Base-by-base conservation (phyloP, 495 filamentous ascomycete species). In the Pyrenula massariospora region DNA sequence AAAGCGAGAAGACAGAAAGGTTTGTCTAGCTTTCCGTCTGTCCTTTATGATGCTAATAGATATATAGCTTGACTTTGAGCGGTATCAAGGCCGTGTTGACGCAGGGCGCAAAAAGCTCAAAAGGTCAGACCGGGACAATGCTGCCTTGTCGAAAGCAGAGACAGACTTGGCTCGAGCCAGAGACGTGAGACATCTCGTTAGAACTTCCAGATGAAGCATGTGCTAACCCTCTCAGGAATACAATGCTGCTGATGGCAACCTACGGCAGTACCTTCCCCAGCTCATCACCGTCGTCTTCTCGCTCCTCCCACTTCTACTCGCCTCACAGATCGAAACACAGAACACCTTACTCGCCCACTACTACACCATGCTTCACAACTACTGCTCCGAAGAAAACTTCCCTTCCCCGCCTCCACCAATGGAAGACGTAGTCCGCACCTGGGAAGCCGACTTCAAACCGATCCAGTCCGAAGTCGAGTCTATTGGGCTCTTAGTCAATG, bases 1-100 rank as follows among this genome's bases (percentile, higher is more conserved):
- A 73, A 92, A 89, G 65, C 77, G 92, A 48, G 89, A 94, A 62
- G 86, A 95, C 62, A 89, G 85, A 70, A 87, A 95, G 74, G 81
- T 81, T 53, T n/a, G 66, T 55, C 15, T n/a, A 42, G 15, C 5
- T 8, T 20, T 36, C 20, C n/a, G 12, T 22, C 24, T 12, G 36
- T 12, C 24, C 10, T n/a, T 0, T 50, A 59, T 11, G 2, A 58
- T 23, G 12, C 25, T 54, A 58, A 68, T 72, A 55, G 70, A 56
- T 22, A 22, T 50, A 15, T 56, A 77, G 77, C 63, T 93, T 50
- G 92, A 96, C 66, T 96, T 84, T 63, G 92, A 97, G 69, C 84
- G 85, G 58, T 84, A 83, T 57, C 83, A 91, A 64, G 79, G 85
- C 56, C 82, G 84, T 56, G 83, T 85, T 21, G 87, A 87, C 58